Evolutionary conservation across 148 eudicot species (phyloP), one percentile per base, ranked within the genome.

Genomic region (Dysphania ambrosioides): DNA sequence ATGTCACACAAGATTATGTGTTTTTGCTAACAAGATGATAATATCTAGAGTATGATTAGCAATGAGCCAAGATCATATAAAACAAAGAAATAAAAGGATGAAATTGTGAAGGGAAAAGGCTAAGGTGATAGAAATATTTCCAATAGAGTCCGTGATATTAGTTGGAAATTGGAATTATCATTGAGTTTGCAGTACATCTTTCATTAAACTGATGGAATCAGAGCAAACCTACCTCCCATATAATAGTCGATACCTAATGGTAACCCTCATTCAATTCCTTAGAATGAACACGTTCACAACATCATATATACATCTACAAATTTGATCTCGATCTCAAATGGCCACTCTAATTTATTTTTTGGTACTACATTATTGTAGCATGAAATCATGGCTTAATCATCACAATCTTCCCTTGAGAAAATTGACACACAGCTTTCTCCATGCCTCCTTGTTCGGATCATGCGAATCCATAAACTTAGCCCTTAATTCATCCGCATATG

Each of bases 371-470:
- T 24, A 64, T 13, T 49, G 31, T 9, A 72, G 24, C 40, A 13
- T 16, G 32, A n/a, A 68, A 68, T 75, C 58, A 53, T 53, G 58
- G 9, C 42, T n/a, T 66, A 32, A 66, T n/a, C 19, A 72, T 71
- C 74, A 80, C 41, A 80, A 77, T 68, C 70, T 84, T 16, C 89
- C 89, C 88, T 92, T 92, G 29, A 95, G 93, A 72, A 95, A 95
- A 68, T 82, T 76, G 58, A 77, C 72, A 79, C 97, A 95, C 10
- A 95, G 74, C 60, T 84, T 85, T 80, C 82, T 86, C 97, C 96
- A 94, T 21, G 89, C 88, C n/a, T 91, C 92, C 61, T 74, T 85
- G 79, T 91, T 89, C 5, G 97, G 90, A 62, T 85, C 93, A 71
- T 70, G 41, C 23, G 80, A 64, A 66, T 66, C 89, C 83, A 83